Conservation (phyloP, 208 protist genomes). For the Paratrypanosoma confusum region DNA sequence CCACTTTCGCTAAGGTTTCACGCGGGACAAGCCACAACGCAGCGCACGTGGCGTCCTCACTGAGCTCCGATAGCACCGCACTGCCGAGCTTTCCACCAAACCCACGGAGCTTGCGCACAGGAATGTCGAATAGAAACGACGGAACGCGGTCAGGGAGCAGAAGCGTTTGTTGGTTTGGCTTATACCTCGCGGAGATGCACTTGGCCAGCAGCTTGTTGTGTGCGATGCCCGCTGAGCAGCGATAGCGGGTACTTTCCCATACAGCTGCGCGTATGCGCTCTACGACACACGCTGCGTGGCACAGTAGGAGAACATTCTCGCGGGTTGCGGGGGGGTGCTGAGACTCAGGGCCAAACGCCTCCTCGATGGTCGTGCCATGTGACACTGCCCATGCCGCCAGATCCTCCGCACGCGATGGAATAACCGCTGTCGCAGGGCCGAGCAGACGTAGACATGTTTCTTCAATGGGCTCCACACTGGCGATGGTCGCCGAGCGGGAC, state of each 20-base stretch:
- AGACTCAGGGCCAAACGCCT: conserved; percentile 30
- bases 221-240: conserved; percentile 77
- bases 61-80: conserved; percentile 22
- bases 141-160: conserved; percentile 45
- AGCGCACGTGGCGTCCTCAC: conserved; percentile 21
- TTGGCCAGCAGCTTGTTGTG: conserved; percentile 80
- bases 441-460: conserved; percentile 21
- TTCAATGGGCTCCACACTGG: conserved; percentile 13
- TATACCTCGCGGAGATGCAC: conserved; percentile 63
- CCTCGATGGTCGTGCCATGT: conserved; percentile 31
- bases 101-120: conserved; percentile 41
- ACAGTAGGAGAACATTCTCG: conserved; percentile 38
- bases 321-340: conserved; percentile 26
- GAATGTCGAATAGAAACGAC: conserved; percentile 42
- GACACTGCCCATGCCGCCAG: conserved; percentile 32
- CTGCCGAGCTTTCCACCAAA: conserved; percentile 77
- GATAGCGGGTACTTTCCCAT: conserved; percentile 58
- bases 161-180: conserved; percentile 78
- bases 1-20: no score
- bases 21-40: conserved; percentile 45
- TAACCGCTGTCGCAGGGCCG: conserved; percentile 33
- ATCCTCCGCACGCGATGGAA: conserved; percentile 32
- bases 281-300: conserved; percentile 57
- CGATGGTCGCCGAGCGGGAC: conserved; percentile 9
- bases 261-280: conserved; percentile 37